These are phyloP conservation scores for Sutorius australiensis DNA, from an alignment of 768 basidiomycete species.

Conservation along the genomic window DNA sequence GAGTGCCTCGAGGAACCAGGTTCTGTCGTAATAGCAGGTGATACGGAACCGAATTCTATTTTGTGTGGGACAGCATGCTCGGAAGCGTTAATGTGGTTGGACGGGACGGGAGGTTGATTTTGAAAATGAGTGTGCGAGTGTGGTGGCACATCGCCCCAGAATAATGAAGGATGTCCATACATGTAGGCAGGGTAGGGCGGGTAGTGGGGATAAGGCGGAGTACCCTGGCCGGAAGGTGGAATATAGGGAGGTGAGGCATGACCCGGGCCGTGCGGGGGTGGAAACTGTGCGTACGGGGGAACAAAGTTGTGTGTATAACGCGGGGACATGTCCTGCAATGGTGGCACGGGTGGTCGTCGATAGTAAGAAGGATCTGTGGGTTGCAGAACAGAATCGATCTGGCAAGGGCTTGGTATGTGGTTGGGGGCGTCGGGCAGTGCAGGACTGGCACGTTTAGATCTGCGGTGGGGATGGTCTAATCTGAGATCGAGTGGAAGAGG, in stretches of 20 bases:
- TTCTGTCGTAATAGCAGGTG: constrained; percentile 15
- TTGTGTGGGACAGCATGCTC: constrained; percentile 10
- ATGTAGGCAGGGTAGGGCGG: constrained; percentile 33
- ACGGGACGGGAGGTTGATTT: constrained; percentile 10
- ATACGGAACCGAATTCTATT: constrained; percentile 16
- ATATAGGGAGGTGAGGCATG: constrained; percentile 26
- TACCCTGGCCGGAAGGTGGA: constrained; percentile 26
- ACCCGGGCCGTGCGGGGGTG: constrained; percentile 17
- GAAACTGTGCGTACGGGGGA: constrained; percentile 17
- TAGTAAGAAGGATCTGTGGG: constrained; percentile 16
- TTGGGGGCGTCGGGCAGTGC: constrained; percentile 15
- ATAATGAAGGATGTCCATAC: constrained; percentile 36
- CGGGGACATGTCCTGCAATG: constrained; percentile 22
- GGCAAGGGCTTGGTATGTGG: constrained; percentile 10
- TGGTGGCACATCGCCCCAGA: constrained; percentile 33
- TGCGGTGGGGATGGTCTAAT: constrained; percentile 19
- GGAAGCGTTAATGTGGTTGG: constrained; percentile 10
- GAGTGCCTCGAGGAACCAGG: constrained; percentile 1
- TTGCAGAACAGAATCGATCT: constrained; percentile 8
- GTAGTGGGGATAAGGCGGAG: constrained; percentile 36
- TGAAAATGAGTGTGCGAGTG: constrained; percentile 17
- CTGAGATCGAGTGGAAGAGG: constrained; percentile 15
- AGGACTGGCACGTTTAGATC: constrained; percentile 20
- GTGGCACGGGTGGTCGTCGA: constrained; percentile 17
- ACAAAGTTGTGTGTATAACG: constrained; percentile 15